Conservation (phyloP, 495 filamentous ascomycete species). For the Lepidopterella palustris region DNA sequence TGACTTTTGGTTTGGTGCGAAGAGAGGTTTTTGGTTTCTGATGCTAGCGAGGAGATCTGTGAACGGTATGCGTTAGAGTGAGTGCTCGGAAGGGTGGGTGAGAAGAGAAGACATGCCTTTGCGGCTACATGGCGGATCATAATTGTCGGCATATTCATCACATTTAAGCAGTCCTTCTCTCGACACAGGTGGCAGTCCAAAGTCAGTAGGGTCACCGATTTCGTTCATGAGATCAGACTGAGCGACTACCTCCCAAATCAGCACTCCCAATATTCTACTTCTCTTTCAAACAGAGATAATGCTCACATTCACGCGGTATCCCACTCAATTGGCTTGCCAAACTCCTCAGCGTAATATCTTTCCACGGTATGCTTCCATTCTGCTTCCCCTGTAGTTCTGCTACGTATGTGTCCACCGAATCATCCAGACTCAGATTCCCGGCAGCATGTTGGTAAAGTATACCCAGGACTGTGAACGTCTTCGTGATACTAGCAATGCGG, state of each 20-base stretch:
- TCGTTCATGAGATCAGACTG: conserved; percentile 28
- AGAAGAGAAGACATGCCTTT: neutral
- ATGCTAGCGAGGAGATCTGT: neutral
- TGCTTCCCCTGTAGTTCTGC: conserved; percentile 22
- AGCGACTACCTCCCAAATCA: conserved; percentile 13
- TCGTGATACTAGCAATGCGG: conserved; percentile 37
- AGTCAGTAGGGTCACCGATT: neutral
- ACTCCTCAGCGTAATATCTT: conserved; percentile 35
- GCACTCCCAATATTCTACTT: neutral
- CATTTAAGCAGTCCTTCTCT: conserved; percentile 25
- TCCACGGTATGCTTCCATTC: conserved; percentile 31
- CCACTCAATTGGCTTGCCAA: conserved; percentile 37
- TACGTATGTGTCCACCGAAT: conserved; percentile 31
- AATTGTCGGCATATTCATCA: conserved; percentile 25
- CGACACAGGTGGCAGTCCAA: conserved; percentile 31
- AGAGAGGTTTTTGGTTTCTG: conserved; percentile 8
- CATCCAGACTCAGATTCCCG: conserved; percentile 34
- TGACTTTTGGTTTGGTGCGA: conserved; percentile 34
- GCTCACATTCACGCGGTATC: conserved; percentile 31
- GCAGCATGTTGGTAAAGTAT: conserved; percentile 34
- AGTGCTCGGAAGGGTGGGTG: neutral
- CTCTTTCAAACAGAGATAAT: neutral
- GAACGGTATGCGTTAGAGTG: neutral
- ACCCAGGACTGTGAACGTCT: conserved; percentile 35
- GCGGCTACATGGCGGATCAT: conserved; percentile 4